Conservation (phyloP, 73 alveolate genomes). For the Paramecium primaurelia region DNA sequence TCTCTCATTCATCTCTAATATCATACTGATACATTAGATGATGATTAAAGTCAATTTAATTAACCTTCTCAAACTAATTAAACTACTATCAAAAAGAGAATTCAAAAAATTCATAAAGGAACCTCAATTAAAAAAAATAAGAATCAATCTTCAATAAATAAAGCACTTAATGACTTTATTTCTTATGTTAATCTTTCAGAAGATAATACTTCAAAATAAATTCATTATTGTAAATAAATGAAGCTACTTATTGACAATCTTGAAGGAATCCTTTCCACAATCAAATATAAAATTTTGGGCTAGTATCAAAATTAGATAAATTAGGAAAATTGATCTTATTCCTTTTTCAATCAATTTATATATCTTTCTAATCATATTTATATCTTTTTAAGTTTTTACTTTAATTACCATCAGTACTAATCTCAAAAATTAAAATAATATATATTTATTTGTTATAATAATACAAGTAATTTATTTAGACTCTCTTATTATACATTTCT, state of each 20-base stretch:
- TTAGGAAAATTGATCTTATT: neutral
- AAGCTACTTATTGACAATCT: neutral
- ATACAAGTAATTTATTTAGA: no score
- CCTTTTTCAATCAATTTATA: neutral
- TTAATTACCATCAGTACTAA: neutral
- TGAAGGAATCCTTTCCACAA: neutral
- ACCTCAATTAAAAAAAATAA: neutral
- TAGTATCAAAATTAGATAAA: neutral
- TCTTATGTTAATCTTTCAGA: neutral
- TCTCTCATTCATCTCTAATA: neutral
- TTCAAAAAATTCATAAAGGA: neutral
- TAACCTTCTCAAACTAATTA: neutral
- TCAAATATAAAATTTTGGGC: neutral
- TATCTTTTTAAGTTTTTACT: neutral
- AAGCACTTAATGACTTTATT: neutral
- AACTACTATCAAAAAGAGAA: neutral
- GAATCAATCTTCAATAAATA: neutral
- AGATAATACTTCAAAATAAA: neutral
- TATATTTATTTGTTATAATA: neutral
- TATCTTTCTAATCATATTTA: neutral
- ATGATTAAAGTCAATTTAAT: neutral
- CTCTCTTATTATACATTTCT: no score
- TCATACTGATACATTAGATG: neutral
- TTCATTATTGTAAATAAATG: neutral
- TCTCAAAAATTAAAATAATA: neutral